Conservation (phyloP, 345 rosid species). For the Eucalyptus polyanthemos region DNA sequence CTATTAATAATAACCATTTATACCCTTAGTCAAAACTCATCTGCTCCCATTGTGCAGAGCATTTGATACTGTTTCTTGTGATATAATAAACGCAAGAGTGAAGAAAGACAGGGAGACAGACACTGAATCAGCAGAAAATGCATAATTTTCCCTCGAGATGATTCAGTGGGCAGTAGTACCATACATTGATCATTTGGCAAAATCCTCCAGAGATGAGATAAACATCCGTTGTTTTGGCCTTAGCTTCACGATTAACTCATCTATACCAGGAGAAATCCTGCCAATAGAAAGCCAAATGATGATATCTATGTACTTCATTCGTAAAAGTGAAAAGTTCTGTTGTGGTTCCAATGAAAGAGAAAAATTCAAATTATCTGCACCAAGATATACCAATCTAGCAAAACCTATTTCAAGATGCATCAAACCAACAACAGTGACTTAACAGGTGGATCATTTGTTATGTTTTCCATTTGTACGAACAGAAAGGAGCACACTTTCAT, state of each 20-base stretch:
- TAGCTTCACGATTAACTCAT: slow-evolving; percentile 64
- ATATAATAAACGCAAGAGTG: background rate
- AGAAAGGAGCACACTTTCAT: background rate
- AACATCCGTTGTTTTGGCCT: slow-evolving; percentile 46
- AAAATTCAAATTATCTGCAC: background rate
- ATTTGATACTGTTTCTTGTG: background rate
- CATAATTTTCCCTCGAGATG: background rate
- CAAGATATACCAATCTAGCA: background rate
- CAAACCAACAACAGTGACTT: background rate
- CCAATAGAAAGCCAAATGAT: background rate
- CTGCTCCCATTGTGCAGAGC: background rate
- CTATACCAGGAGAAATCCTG: slow-evolving; percentile 84
- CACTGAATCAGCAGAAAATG: background rate
- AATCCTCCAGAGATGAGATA: slow-evolving; percentile 94
- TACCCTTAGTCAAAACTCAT: background rate
- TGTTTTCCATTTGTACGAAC: background rate
- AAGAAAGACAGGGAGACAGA: background rate
- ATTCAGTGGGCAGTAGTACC: background rate
- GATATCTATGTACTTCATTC: background rate
- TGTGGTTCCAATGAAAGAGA: background rate
- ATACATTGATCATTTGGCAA: slow-evolving; percentile 94
- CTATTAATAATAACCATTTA: background rate
- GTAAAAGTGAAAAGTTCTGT: background rate
- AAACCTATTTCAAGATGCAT: background rate
- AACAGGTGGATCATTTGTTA: background rate